Evolutionary conservation across 2,329 filamentous ascomycete species (phyloP).

Genomic region (Xylariales sp.): DNA sequence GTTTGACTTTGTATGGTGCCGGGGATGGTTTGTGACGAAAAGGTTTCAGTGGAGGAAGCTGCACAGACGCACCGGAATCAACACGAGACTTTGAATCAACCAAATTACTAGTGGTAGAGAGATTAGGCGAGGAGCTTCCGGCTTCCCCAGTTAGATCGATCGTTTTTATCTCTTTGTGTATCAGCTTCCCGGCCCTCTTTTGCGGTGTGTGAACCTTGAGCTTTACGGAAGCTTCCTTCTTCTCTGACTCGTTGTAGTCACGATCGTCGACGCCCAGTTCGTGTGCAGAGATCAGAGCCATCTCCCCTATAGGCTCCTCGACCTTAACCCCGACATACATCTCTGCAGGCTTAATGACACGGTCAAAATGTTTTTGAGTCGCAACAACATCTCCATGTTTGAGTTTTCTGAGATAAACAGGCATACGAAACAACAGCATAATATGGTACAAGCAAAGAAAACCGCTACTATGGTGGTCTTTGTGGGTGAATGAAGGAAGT

Average conservation of each 20-base stretch:
- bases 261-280: neutral
- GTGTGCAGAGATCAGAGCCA: no score
- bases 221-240: neutral
- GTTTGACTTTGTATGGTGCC: neutral
- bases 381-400: conserved; percentile 3
- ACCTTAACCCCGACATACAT: conserved; percentile 14
- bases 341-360: conserved; percentile 6
- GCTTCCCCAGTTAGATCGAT: neutral
- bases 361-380: neutral
- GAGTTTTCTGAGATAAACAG: neutral
- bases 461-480: neutral
- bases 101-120: neutral
- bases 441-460: conserved; percentile 25
- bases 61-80: neutral
- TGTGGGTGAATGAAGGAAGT: conserved; percentile 9
- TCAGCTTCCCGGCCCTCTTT: neutral
- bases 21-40: neutral
- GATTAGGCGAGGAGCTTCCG: neutral
- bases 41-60: neutral
- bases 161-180: neutral
- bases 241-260: neutral
- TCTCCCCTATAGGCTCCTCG: neutral
- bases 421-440: conserved; percentile 10
- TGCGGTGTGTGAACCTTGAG: neutral
- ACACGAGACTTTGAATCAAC: neutral